These are phyloP conservation scores for Alternaria longipes DNA, from an alignment of 2,329 filamentous ascomycete genomes.

Conservation along the genomic window DNA sequence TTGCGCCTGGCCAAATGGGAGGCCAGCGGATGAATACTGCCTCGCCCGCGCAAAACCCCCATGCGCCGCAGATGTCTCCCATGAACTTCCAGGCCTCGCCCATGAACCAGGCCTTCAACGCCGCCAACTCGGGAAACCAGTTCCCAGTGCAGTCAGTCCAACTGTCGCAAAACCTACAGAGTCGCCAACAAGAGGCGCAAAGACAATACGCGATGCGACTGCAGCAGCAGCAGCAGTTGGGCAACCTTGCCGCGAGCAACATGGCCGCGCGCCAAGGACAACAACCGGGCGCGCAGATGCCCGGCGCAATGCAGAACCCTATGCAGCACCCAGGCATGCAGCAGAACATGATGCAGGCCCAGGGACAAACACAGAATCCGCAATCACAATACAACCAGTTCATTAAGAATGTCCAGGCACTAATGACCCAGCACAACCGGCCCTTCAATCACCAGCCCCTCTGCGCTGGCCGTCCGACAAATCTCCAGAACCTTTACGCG, in stretches of 20 bases:
- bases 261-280: constrained; percentile 52
- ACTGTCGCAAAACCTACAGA: constrained; percentile 60
- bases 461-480: constrained; percentile 77
- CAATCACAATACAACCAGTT: constrained; percentile 44
- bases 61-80: constrained; percentile 54
- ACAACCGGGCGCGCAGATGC: constrained; percentile 51
- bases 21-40: constrained; percentile 79
- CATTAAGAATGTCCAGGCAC: constrained; percentile 77
- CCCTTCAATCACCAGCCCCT: constrained; percentile 78
- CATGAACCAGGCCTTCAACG: constrained; percentile 52
- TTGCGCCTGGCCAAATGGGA: constrained; percentile 65
- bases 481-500: constrained; percentile 80
- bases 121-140: constrained; percentile 53
- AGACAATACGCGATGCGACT: constrained; percentile 87
- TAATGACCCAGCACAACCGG: constrained; percentile 78
- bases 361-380: constrained; percentile 23
- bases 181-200: constrained; percentile 69
- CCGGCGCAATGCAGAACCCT: constrained; percentile 37
- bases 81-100: constrained; percentile 50
- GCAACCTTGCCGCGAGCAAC: constrained; percentile 51
- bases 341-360: constrained; percentile 41
- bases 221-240: constrained; percentile 72
- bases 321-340: constrained; percentile 43
- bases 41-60: constrained; percentile 85
- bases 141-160: constrained; percentile 58